Percentiles rank a stretch among this genome's conserved stretches.
phyloP scores from a whole-genome alignment of 2,329 filamentous ascomycete genomes.

The Byssothecium circinans region DNA sequence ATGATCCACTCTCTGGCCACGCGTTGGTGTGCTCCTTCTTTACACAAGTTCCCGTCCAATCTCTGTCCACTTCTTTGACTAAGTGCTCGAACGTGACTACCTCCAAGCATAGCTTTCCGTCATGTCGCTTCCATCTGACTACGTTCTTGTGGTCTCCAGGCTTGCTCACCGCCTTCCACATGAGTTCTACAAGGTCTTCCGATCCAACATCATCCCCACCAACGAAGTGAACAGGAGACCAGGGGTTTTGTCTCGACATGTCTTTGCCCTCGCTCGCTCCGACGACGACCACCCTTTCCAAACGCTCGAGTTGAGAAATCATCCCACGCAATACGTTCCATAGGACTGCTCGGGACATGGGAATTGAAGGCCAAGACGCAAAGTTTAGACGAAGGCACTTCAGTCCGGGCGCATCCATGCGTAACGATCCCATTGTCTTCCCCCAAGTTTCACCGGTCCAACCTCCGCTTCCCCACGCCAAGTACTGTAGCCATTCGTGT shows the following conservation, averaged over 20 bases:
- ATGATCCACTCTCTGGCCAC: slow-evolving; percentile 39
- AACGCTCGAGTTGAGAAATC: slow-evolving; percentile 26
- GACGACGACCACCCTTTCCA: slow-evolving; percentile 38
- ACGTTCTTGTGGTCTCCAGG: slow-evolving; percentile 24
- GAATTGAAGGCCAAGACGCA: slow-evolving; percentile 35
- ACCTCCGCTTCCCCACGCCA: slow-evolving; percentile 24
- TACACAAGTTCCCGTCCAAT: slow-evolving; percentile 17
- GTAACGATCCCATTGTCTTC: slow-evolving; percentile 24
- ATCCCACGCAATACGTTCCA: slow-evolving; percentile 37
- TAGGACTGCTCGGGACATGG: slow-evolving; percentile 31
- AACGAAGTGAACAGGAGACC: slow-evolving; percentile 42
- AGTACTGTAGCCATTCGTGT: slow-evolving; percentile 43
- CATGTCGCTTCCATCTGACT: slow-evolving; percentile 33
- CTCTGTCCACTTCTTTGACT: slow-evolving; percentile 16
- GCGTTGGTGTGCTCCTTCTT: slow-evolving; percentile 17
- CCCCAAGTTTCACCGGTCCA: slow-evolving; percentile 8
- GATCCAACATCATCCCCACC: slow-evolving; percentile 40
- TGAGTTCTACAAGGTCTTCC: slow-evolving; percentile 36
- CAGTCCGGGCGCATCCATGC: slow-evolving; percentile 32
- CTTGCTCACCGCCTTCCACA: slow-evolving; percentile 32
- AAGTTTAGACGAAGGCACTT: slow-evolving; percentile 41
- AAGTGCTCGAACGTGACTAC: slow-evolving; percentile 27
- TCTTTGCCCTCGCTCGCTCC: slow-evolving; percentile 35
- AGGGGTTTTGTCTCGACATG: slow-evolving; percentile 37
- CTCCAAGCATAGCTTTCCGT: slow-evolving; percentile 34